phyloP scores from a whole-genome alignment of 2,329 filamentous ascomycete genomes.

The Lecanicillium sp. region DNA sequence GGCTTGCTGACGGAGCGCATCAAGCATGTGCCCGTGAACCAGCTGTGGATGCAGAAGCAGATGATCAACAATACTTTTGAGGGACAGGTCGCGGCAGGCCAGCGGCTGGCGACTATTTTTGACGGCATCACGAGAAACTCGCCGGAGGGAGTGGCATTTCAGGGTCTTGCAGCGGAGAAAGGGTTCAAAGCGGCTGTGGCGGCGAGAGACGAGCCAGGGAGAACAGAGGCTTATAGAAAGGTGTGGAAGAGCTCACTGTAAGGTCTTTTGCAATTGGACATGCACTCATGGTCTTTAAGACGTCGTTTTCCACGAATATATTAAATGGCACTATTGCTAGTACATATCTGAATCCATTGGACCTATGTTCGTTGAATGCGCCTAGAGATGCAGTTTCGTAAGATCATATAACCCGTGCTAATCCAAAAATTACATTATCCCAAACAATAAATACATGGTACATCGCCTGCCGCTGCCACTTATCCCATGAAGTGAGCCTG shows the following conservation, averaged over 20 bases:
- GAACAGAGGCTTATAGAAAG: constrained; percentile 10
- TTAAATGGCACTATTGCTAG: no score
- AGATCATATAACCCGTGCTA: no score
- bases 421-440: no score
- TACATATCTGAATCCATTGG: no score
- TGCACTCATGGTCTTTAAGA: no score
- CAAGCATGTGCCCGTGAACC: constrained; percentile 14
- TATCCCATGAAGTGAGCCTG: constrained; percentile 10
- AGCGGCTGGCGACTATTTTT: constrained; percentile 15
- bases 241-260: constrained; percentile 12
- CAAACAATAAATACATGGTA: no score
- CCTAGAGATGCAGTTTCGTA: no score
- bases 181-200: constrained; percentile 15
- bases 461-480: no score
- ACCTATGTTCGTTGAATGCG: no score
- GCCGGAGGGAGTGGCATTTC: constrained; percentile 15
- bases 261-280: no score
- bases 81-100: constrained; percentile 11
- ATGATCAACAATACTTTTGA: constrained; percentile 15
- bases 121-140: constrained; percentile 17
- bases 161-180: constrained; percentile 6
- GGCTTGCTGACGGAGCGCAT: constrained; percentile 12
- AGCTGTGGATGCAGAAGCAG: constrained; percentile 16
- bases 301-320: no score
- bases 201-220: constrained; percentile 10